Conservation (phyloP, 2,329 filamentous ascomycete species). For the Pyrenophora tritici-repentis region DNA sequence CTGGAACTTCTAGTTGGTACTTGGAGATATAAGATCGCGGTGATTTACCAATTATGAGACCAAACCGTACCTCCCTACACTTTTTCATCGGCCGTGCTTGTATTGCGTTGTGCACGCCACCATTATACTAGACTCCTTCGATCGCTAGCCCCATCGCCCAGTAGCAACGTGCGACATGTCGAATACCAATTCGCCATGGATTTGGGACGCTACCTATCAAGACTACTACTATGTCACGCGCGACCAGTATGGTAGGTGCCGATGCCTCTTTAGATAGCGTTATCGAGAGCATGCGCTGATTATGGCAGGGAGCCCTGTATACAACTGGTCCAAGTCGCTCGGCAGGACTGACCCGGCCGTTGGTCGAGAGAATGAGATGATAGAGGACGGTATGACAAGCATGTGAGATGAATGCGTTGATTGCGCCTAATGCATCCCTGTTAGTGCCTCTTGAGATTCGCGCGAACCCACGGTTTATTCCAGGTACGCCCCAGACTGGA, state of each 20-base stretch:
- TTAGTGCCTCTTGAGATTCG: not conserved
- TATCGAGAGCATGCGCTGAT: not conserved
- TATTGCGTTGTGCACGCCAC: not conserved
- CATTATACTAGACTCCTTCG: not conserved
- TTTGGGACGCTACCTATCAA: constrained; percentile 3
- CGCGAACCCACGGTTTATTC: not conserved
- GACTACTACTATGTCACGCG: constrained; percentile 12
- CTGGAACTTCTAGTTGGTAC: too few species aligned
- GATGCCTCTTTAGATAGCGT: not conserved
- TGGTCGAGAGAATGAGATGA: not conserved
- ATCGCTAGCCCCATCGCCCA: not conserved
- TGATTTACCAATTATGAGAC: not conserved
- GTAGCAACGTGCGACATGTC: constrained; percentile 4
- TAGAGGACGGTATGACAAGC: not conserved
- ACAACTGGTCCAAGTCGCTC: not conserved
- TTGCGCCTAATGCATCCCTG: not conserved
- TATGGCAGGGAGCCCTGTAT: not conserved
- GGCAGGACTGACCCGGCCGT: not conserved
- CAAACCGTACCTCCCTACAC: not conserved
- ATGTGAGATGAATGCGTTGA: too few species aligned
- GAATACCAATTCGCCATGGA: constrained; percentile 4
- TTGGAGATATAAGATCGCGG: too few species aligned
- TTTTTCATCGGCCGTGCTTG: not conserved
- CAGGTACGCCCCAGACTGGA: constrained; percentile 5
- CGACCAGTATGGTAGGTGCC: constrained; percentile 1